Percentiles rank a stretch among this genome's conserved stretches.
Evolutionary conservation across 768 basidiomycete genomes (phyloP).

Genomic region (Melanogaster broomeanus): DNA sequence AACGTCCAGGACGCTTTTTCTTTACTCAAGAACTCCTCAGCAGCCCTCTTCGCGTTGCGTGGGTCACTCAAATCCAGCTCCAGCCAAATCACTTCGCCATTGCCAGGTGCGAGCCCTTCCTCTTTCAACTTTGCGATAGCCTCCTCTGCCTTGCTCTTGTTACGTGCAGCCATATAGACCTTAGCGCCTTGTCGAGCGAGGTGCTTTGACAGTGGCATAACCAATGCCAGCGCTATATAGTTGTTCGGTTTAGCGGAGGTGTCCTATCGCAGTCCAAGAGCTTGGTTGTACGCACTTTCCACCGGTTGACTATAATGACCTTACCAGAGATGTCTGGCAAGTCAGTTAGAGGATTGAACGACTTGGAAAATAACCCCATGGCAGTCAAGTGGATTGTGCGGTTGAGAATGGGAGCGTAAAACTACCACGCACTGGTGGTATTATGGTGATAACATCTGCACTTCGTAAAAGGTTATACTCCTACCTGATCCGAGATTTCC

Average conservation of each 20-base stretch:
- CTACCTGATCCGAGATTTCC: no score
- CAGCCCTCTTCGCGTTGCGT: slow-evolving; percentile 46
- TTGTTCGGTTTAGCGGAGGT: neutral
- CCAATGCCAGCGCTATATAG: slow-evolving; percentile 48
- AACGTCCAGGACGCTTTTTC: slow-evolving; percentile 59
- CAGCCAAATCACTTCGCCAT: slow-evolving; percentile 50
- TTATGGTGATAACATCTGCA: no score
- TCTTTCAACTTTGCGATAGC: slow-evolving; percentile 48
- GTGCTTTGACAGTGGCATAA: slow-evolving; percentile 49
- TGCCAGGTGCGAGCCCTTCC: slow-evolving; percentile 45
- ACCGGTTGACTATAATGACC: slow-evolving; percentile 58
- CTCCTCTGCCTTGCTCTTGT: slow-evolving; percentile 43
- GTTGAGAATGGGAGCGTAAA: no score
- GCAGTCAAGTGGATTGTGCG: neutral
- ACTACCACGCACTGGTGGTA: no score
- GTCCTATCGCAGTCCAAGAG: no score
- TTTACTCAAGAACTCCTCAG: slow-evolving; percentile 47
- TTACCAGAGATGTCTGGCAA: slow-evolving; percentile 49
- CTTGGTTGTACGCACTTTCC: slow-evolving; percentile 51
- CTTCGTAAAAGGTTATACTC: no score
- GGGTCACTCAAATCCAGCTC: slow-evolving; percentile 55
- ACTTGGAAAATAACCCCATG: slow-evolving; percentile 24
- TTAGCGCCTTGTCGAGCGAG: slow-evolving; percentile 57
- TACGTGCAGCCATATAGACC: slow-evolving; percentile 58
- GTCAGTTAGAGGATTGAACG: slow-evolving; percentile 37